A percentile compares a stretch with the other conserved stretches of the same genome.
phyloP scores from a whole-genome alignment of 306 rosid species.

The Lupinus albus region DNA sequence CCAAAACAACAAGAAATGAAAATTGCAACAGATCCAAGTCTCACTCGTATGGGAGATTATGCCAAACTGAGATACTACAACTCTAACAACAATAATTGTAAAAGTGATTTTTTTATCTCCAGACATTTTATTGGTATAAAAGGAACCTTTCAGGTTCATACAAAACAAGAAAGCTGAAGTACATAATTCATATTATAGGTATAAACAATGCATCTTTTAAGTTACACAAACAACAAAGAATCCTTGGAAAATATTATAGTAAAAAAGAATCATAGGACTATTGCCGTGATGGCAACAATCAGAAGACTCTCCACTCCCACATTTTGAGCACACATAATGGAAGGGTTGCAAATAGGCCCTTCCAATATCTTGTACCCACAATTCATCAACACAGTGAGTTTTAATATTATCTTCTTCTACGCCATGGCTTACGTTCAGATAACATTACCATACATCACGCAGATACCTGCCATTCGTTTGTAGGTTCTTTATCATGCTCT shows the following conservation, averaged over 20 bases:
- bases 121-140: slow-evolving; percentile 47
- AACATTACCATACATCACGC: slow-evolving; percentile 92
- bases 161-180: slow-evolving; percentile 47
- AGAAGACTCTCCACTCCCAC: slow-evolving; percentile 28
- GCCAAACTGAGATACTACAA: background rate
- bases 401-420: slow-evolving; percentile 6
- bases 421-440: slow-evolving; percentile 10
- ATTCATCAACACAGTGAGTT: slow-evolving; percentile 27
- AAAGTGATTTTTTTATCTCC: slow-evolving; percentile 36
- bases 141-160: slow-evolving; percentile 54
- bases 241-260: slow-evolving; percentile 38
- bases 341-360: slow-evolving; percentile 38
- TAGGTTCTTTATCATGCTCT: slow-evolving; percentile 87
- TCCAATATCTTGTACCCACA: slow-evolving; percentile 35
- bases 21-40: background rate
- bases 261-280: slow-evolving; percentile 55
- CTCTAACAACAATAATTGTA: slow-evolving; percentile 13
- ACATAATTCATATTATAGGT: slow-evolving; percentile 41
- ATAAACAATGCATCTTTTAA: slow-evolving; percentile 46
- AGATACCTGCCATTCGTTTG: slow-evolving; percentile 83
- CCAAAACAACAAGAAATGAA: background rate
- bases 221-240: slow-evolving; percentile 62
- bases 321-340: slow-evolving; percentile 43
- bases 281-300: slow-evolving; percentile 37
- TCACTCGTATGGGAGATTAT: slow-evolving; percentile 2